Evolutionary conservation across 192 early-diverging fungal species (phyloP).

Genomic region (Coemansia sp.): DNA sequence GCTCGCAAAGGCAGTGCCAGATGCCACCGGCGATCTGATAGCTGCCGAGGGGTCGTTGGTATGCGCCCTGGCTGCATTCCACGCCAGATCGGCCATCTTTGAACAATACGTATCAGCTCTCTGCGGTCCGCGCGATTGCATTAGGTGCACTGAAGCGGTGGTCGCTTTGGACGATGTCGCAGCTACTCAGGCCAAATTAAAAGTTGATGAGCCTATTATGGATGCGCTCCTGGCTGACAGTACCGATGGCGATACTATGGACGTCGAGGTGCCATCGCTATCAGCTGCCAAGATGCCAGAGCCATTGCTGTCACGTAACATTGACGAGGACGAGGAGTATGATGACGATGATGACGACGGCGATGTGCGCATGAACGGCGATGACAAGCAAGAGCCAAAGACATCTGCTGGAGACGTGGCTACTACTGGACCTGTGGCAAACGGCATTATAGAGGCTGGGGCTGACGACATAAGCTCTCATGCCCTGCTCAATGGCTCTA

Average conservation of each 20-base stretch:
- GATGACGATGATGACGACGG: slow-evolving; percentile 39
- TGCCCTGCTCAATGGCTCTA: neutral
- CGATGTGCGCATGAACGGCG: neutral
- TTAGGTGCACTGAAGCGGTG: slow-evolving; percentile 23
- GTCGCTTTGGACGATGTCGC: slow-evolving; percentile 18
- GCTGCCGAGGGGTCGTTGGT: slow-evolving; percentile 41
- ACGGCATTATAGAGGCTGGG: neutral
- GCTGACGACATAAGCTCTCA: neutral
- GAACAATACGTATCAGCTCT: slow-evolving; percentile 72
- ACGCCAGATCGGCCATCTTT: slow-evolving; percentile 74
- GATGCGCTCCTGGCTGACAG: neutral
- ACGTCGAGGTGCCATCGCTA: slow-evolving; percentile 19
- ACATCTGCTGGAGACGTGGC: neutral
- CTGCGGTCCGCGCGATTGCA: slow-evolving; percentile 56
- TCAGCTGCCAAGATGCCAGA: slow-evolving; percentile 1
- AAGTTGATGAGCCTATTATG: neutral
- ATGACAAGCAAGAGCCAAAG: neutral
- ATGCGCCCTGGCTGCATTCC: slow-evolving; percentile 63
- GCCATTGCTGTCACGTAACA: slow-evolving; percentile 24
- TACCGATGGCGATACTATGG: slow-evolving; percentile 5
- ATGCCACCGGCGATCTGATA: slow-evolving; percentile 10
- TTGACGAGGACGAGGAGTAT: slow-evolving; percentile 58
- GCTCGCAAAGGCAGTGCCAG: neutral
- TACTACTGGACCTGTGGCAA: neutral
- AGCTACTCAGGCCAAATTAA: neutral